Percentiles rank a stretch among this genome's conserved stretches.
Evolutionary conservation across 2,329 filamentous ascomycete genomes (phyloP).

Genomic region (Colletotrichum tabaci): DNA sequence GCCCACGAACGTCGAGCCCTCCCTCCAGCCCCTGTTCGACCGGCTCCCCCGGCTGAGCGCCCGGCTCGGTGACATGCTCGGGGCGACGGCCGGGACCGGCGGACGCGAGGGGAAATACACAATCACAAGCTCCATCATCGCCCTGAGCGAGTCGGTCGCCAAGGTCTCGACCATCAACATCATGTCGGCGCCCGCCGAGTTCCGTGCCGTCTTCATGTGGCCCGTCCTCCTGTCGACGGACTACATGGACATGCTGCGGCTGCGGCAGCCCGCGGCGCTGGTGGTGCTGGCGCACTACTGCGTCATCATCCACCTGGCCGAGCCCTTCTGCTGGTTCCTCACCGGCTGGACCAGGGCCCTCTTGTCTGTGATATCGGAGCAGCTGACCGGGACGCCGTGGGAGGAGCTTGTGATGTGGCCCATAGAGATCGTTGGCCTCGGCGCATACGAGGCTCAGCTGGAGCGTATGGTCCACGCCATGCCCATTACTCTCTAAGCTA

Average conservation of each 20-base stretch:
- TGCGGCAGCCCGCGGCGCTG: conserved; percentile 43
- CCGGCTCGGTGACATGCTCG: background rate
- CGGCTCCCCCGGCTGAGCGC: conserved; percentile 21
- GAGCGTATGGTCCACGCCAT: conserved; percentile 28
- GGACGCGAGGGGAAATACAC: conserved; percentile 34
- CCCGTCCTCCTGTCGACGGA: conserved; percentile 46
- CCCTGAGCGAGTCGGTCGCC: conserved; percentile 31
- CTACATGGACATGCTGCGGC: conserved; percentile 44
- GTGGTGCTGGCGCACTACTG: conserved; percentile 46
- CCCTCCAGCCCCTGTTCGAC: conserved; percentile 26
- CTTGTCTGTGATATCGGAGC: conserved; percentile 26
- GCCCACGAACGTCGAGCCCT: conserved; percentile 20
- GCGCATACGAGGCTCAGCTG: conserved; percentile 18
- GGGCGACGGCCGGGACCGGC: background rate
- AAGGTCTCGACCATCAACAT: conserved; percentile 30
- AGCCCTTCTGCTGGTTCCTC: conserved; percentile 45
- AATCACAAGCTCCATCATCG: conserved; percentile 31
- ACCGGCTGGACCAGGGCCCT: conserved; percentile 36
- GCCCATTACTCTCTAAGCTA: conserved; percentile 20
- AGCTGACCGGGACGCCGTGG: conserved; percentile 30
- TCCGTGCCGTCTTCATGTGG: conserved; percentile 46
- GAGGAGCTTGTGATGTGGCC: conserved; percentile 31
- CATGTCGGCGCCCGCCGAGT: conserved; percentile 43
- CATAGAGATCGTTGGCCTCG: conserved; percentile 22
- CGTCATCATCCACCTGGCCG: conserved; percentile 44